Percentiles rank a stretch among this genome's conserved stretches.
phyloP scores from a whole-genome alignment of 2,329 filamentous ascomycete genomes.

The Lachnellula cervina region DNA sequence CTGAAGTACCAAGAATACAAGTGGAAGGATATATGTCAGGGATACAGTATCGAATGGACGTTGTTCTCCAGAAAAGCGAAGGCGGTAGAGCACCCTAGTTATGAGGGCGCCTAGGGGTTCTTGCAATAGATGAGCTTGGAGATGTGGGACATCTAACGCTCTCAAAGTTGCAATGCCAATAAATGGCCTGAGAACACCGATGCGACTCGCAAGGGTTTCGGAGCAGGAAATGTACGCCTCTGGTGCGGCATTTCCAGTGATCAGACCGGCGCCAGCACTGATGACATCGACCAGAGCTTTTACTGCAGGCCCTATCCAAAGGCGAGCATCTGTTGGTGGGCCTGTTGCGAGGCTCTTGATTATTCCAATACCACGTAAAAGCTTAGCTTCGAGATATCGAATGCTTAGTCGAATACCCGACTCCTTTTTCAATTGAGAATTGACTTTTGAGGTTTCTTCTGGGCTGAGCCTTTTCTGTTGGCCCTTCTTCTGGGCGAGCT shows the following conservation, averaged over 20 bases:
- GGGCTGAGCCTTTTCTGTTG: constrained; percentile 83
- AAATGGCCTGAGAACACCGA: constrained; percentile 74
- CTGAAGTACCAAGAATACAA: constrained; percentile 73
- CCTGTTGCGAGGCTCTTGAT: constrained; percentile 77
- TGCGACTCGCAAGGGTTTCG: constrained; percentile 64
- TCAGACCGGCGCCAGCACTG: constrained; percentile 71
- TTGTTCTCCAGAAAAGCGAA: constrained; percentile 88
- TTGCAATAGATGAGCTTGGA: constrained; percentile 67
- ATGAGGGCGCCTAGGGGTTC: constrained; percentile 82
- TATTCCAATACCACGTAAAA: constrained; percentile 81
- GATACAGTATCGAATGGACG: constrained; percentile 88
- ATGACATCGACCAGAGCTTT: constrained; percentile 68
- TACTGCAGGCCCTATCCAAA: constrained; percentile 84
- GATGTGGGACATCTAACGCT: constrained; percentile 65
- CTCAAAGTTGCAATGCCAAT: constrained; percentile 84
- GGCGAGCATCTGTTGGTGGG: constrained; percentile 79
- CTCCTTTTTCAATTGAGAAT: constrained; percentile 86
- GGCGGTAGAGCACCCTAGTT: constrained; percentile 82
- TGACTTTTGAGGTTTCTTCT: constrained; percentile 86
- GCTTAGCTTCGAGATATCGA: constrained; percentile 59
- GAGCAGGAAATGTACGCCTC: constrained; percentile 76
- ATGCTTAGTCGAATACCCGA: constrained; percentile 71
- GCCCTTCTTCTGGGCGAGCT: constrained; percentile 90
- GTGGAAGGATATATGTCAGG: constrained; percentile 78
- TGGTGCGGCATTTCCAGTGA: constrained; percentile 76